A percentile compares a stretch with the other conserved stretches of the same genome.
phyloP scores from a whole-genome alignment of 495 filamentous ascomycete genomes.

The Saxophila tyrrhenica region DNA sequence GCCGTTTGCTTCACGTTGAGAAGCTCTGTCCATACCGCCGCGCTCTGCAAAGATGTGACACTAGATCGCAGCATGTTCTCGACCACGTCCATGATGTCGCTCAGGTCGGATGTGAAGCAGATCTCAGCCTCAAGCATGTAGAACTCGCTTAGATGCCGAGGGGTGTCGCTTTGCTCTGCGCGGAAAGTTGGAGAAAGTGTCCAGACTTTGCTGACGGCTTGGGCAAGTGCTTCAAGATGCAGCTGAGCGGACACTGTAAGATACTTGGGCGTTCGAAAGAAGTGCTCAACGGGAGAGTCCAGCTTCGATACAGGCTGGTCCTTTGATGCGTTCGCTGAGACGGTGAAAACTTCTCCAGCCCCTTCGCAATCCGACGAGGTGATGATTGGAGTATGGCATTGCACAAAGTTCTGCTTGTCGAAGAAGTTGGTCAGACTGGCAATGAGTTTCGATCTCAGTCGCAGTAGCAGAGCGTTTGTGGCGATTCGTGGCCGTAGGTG shows the following conservation, averaged over 20 bases:
- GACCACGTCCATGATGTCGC: constrained; percentile 61
- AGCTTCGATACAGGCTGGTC: not conserved
- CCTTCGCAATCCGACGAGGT: constrained; percentile 98
- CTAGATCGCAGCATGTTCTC: constrained; percentile 63
- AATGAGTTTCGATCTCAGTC: constrained; percentile 71
- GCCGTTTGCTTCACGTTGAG: constrained; percentile 25
- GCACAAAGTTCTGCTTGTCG: constrained; percentile 54
- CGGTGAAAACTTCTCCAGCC: constrained; percentile 85
- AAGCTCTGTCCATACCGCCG: constrained; percentile 53
- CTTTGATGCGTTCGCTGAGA: constrained; percentile 37
- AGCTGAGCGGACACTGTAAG: constrained; percentile 91
- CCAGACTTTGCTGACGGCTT: constrained; percentile 85
- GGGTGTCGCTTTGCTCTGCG: constrained; percentile 87
- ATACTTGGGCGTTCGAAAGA: constrained; percentile 87
- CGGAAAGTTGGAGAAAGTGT: constrained; percentile 87
- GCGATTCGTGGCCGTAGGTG: constrained; percentile 82
- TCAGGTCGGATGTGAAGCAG: constrained; percentile 60
- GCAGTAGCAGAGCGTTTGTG: constrained; percentile 65
- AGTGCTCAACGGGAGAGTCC: constrained; percentile 32
- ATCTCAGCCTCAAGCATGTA: constrained; percentile 96
- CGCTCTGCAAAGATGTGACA: constrained; percentile 42
- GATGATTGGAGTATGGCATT: constrained; percentile 85
- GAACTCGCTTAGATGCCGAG: constrained; percentile 91
- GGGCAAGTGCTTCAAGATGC: constrained; percentile 85
- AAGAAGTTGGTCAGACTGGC: constrained; percentile 66